These are phyloP conservation scores for Hyaloscypha finlandica DNA, from an alignment of 495 filamentous ascomycete genomes.

Conservation along the genomic window DNA sequence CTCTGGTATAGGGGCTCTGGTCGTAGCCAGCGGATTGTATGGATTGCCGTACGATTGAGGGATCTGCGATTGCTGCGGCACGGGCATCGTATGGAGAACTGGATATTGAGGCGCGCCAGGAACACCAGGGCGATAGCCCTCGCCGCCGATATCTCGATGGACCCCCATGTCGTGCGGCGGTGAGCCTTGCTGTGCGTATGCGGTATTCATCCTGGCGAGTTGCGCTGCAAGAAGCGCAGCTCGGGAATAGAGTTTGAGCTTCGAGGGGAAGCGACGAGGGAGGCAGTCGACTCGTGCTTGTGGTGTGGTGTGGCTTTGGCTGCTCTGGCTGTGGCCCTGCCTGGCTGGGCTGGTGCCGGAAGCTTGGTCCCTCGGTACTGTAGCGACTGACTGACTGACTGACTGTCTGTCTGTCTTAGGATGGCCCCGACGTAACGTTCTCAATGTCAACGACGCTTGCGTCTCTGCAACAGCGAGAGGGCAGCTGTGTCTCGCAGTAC, in stretches of 20 bases:
- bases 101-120: slow-evolving; percentile 14
- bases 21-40: slow-evolving; percentile 13
- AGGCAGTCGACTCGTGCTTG: background rate
- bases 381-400: too few species aligned
- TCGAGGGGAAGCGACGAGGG: slow-evolving; percentile 1
- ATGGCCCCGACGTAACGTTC: background rate
- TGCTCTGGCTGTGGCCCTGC: too few species aligned
- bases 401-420: too few species aligned
- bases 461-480: background rate
- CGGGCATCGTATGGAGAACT: slow-evolving; percentile 11
- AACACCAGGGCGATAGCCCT: slow-evolving; percentile 3
- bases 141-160: slow-evolving; percentile 2
- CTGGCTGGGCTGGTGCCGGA: background rate
- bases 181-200: slow-evolving; percentile 3
- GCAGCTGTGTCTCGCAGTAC: background rate
- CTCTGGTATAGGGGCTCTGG: slow-evolving; percentile 21
- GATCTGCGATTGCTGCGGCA: slow-evolving; percentile 18
- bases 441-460: background rate
- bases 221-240: background rate
- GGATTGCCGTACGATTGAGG: slow-evolving; percentile 10
- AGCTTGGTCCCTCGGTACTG: background rate
- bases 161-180: slow-evolving; percentile 12
- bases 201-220: slow-evolving; percentile 2
- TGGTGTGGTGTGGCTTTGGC: background rate
- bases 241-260: slow-evolving; percentile 3